These are phyloP conservation scores for Jamesozyma rosinii DNA, from an alignment of 805 yeast genomes.

Conservation along the genomic window DNA sequence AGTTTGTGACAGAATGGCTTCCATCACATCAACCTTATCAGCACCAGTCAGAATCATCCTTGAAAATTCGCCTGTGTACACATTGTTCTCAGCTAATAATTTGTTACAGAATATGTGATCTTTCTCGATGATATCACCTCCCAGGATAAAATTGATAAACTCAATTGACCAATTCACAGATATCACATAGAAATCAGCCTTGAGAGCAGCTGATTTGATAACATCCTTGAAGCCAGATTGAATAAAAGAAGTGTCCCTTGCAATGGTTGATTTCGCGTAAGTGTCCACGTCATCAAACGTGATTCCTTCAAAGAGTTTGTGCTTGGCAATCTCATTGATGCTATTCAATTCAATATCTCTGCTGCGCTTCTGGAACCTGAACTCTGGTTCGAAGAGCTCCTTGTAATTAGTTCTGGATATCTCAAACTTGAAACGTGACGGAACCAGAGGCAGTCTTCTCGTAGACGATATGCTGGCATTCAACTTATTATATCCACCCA, in stretches of 20 bases:
- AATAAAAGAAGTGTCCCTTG: conserved; percentile 1
- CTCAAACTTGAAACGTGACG: neutral
- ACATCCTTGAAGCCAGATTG: conserved; percentile 14
- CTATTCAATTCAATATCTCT: conserved; percentile 20
- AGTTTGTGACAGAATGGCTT: conserved; percentile 3
- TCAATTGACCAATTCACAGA: conserved; percentile 29
- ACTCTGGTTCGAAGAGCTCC: conserved; percentile 11
- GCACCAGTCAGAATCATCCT: conserved; percentile 21
- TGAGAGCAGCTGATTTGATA: conserved; percentile 1
- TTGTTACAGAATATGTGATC: conserved; percentile 20
- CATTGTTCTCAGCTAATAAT: conserved; percentile 8
- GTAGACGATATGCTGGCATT: neutral
- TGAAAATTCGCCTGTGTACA: conserved; percentile 21
- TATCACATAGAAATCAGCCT: conserved; percentile 14
- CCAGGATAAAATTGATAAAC: conserved; percentile 18
- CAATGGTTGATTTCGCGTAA: conserved; percentile 5
- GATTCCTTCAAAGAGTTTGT: conserved; percentile 15
- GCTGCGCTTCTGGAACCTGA: conserved; percentile 11
- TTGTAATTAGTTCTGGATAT: conserved; percentile 8
- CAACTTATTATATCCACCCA: conserved; percentile 12
- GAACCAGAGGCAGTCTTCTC: neutral
- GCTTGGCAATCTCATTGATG: conserved; percentile 16
- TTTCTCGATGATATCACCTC: conserved; percentile 1
- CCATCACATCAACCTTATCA: conserved; percentile 18
- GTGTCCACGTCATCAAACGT: conserved; percentile 9